phyloP scores from a whole-genome alignment of 139 green algal genomes.

The Picochlorum sp. region DNA sequence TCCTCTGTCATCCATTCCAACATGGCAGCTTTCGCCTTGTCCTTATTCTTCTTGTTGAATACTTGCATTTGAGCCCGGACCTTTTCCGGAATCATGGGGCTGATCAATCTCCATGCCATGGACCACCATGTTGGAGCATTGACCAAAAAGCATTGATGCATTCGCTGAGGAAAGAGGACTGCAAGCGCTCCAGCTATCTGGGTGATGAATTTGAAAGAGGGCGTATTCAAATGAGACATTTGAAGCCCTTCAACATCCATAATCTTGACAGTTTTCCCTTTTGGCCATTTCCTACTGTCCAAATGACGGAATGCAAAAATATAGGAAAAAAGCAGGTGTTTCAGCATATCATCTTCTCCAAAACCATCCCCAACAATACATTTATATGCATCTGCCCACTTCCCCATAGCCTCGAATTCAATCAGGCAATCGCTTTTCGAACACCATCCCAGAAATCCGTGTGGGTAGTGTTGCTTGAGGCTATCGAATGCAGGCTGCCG shows the following conservation, averaged over 20 bases:
- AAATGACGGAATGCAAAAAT: slow-evolving; percentile 13
- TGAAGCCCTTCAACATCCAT: slow-evolving; percentile 17
- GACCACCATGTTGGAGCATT: slow-evolving; percentile 29
- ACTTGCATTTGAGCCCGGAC: slow-evolving; percentile 20
- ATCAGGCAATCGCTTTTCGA: slow-evolving; percentile 21
- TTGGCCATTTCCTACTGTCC: slow-evolving; percentile 4
- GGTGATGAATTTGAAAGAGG: slow-evolving; percentile 21
- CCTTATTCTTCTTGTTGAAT: slow-evolving; percentile 13
- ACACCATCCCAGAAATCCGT: slow-evolving; percentile 16
- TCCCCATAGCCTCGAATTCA: not conserved
- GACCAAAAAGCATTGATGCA: slow-evolving; percentile 27
- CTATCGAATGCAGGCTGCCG: slow-evolving; percentile 5
- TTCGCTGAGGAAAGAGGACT: slow-evolving; percentile 25
- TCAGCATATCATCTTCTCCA: slow-evolving; percentile 16
- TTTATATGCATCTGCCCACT: not conserved
- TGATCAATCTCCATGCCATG: slow-evolving; percentile 22
- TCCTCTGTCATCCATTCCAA: slow-evolving; percentile 10
- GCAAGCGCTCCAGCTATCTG: slow-evolving; percentile 12
- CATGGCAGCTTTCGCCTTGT: not conserved
- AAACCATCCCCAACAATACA: slow-evolving; percentile 2
- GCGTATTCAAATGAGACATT: slow-evolving; percentile 8
- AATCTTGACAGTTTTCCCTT: slow-evolving; percentile 22
- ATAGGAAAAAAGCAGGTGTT: slow-evolving; percentile 21
- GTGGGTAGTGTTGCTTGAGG: slow-evolving; percentile 22
- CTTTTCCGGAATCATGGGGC: slow-evolving; percentile 18